Percentiles rank a stretch among this genome's conserved stretches.
Conservation (phyloP, 495 filamentous ascomycete genomes). For the Annulohypoxylon stygium region DNA sequence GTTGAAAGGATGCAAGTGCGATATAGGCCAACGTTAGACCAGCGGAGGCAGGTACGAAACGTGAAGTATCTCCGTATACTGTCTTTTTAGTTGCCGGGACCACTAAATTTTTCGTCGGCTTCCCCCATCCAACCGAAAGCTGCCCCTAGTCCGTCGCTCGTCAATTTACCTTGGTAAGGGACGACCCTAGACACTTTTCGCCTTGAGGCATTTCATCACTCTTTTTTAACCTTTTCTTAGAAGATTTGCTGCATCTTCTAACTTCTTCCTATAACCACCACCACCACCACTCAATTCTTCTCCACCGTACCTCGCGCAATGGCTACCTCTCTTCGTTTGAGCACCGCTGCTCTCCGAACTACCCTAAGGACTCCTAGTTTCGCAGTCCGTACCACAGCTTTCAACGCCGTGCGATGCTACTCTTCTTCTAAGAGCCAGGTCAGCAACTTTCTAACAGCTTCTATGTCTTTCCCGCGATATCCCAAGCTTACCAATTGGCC, state of each 20-base stretch:
- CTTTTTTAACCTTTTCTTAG: slow-evolving; percentile 52
- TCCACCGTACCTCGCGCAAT: slow-evolving; percentile 65
- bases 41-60: slow-evolving; percentile 16
- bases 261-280: slow-evolving; percentile 42
- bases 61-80: slow-evolving; percentile 28
- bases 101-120: slow-evolving; percentile 45
- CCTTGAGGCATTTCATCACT: slow-evolving; percentile 49
- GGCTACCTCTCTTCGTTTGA: slow-evolving; percentile 83
- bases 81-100: slow-evolving; percentile 35
- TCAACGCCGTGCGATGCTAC: slow-evolving; percentile 88
- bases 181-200: slow-evolving; percentile 30
- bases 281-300: slow-evolving; percentile 44
- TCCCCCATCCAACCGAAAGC: slow-evolving; percentile 46
- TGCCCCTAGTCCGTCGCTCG: slow-evolving; percentile 41
- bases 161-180: slow-evolving; percentile 46
- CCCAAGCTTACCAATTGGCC: slow-evolving; percentile 51
- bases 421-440: slow-evolving; percentile 88
- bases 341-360: slow-evolving; percentile 79
- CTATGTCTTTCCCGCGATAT: slow-evolving; percentile 35
- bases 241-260: slow-evolving; percentile 44
- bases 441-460: slow-evolving; percentile 46
- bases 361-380: slow-evolving; percentile 71
- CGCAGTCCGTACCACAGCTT: slow-evolving; percentile 74
- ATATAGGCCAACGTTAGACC: neutral
- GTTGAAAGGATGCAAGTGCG: slow-evolving; percentile 14